These are phyloP conservation scores for Glycyrrhiza uralensis DNA, from an alignment of 306 rosid species.

Conservation along the genomic window DNA sequence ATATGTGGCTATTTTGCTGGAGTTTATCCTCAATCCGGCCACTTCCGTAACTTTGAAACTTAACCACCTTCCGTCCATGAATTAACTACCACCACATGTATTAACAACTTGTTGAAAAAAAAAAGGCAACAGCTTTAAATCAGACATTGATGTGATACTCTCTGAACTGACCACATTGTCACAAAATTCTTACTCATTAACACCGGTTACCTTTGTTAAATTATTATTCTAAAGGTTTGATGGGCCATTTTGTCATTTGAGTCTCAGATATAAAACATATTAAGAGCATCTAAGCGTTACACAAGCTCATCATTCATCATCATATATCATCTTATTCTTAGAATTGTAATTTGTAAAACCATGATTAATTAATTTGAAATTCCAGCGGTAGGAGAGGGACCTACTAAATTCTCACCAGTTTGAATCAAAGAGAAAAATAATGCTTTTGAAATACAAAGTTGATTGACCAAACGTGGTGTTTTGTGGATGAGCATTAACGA, in stretches of 20 bases:
- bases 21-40: not conserved
- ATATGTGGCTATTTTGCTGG: not conserved
- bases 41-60: slow-evolving; percentile 45
- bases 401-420: slow-evolving; percentile 14
- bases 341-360: not conserved
- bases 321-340: slow-evolving; percentile 4
- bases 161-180: not conserved
- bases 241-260: not conserved
- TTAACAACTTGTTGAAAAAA: not conserved
- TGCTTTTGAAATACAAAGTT: slow-evolving; percentile 20
- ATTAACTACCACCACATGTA: too few species aligned
- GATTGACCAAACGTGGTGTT: slow-evolving; percentile 30
- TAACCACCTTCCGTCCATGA: slow-evolving; percentile 1
- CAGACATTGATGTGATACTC: slow-evolving; percentile 16
- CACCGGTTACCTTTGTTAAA: not conserved
- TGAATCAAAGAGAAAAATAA: slow-evolving; percentile 6
- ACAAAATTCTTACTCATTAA: slow-evolving; percentile 15
- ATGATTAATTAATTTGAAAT: slow-evolving; percentile 22
- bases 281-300: slow-evolving; percentile 2
- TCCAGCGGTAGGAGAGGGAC: not conserved
- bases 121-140: slow-evolving; percentile 1
- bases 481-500: slow-evolving; percentile 41
- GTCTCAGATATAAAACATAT: not conserved
- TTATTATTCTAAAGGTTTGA: not conserved
- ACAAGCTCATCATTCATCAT: not conserved